Percentiles rank a stretch among this genome's conserved stretches.
Conservation (phyloP, 2,329 filamentous ascomycete species). For the Coniochaeta hoffmannii region DNA sequence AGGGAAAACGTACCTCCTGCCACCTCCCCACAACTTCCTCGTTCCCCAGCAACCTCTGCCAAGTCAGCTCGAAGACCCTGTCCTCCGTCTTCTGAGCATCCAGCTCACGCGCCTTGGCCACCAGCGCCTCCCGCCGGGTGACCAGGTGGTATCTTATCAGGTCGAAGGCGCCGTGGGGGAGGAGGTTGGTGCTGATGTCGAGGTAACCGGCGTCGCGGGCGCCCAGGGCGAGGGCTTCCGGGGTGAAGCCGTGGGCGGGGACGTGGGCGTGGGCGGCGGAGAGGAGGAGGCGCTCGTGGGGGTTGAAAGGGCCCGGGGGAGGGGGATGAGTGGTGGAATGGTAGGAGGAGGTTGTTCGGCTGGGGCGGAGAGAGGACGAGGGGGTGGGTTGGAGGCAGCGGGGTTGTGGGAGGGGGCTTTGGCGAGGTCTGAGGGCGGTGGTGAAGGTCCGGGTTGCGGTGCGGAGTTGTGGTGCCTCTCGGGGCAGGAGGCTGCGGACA, state of each 20-base stretch:
- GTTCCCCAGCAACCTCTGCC: conserved; percentile 74
- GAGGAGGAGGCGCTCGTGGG: conserved; percentile 69
- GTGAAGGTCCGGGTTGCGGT: background rate
- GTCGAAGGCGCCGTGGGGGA: conserved; percentile 73
- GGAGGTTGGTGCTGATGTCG: conserved; percentile 76
- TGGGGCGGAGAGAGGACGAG: background rate
- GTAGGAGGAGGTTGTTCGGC: conserved; percentile 34
- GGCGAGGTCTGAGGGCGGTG: background rate
- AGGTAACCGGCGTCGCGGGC: conserved; percentile 80
- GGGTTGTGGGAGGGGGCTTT: background rate
- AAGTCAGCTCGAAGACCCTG: conserved; percentile 64
- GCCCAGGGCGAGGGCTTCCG: conserved; percentile 64
- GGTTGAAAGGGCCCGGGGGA: conserved; percentile 53
- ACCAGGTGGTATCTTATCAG: conserved; percentile 74
- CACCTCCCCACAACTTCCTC: conserved; percentile 63
- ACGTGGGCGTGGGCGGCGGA: conserved; percentile 73
- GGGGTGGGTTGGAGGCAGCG: no score
- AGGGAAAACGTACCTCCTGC: conserved; percentile 67
- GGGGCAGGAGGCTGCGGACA: background rate
- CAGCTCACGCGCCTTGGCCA: conserved; percentile 27
- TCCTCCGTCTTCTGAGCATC: conserved; percentile 31
- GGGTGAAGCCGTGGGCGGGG: conserved; percentile 75
- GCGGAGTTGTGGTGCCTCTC: background rate
- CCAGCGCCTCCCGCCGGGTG: conserved; percentile 56
- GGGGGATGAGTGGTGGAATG: conserved; percentile 67